Evolutionary conservation across 2,329 filamentous ascomycete genomes (phyloP).

Genomic region (Fusarium sp.): DNA sequence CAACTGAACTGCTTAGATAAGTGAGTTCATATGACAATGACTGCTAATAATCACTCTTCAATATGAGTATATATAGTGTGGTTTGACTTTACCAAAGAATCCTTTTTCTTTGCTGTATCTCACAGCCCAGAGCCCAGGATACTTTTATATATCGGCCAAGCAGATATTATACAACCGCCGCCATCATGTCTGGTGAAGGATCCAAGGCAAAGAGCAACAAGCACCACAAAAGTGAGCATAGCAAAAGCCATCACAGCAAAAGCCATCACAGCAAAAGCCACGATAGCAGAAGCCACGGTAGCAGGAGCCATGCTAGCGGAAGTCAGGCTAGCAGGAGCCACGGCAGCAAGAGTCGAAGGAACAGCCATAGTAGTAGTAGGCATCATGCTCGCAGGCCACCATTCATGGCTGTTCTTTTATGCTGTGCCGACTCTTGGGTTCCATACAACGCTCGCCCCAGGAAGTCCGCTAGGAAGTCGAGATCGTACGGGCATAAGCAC

Average conservation of each 20-base stretch:
- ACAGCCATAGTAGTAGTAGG: not conserved
- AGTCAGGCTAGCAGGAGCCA: too few relatives aligned
- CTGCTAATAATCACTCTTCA: constrained; percentile 20
- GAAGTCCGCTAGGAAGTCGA: not conserved
- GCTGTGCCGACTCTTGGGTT: constrained; percentile 1
- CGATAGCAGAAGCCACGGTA: not conserved
- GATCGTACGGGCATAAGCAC: constrained; percentile 4
- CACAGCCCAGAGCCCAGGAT: not conserved
- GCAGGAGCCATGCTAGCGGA: not conserved
- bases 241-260: not conserved
- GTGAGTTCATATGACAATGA: constrained; percentile 16
- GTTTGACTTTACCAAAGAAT: not conserved
- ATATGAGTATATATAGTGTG: constrained; percentile 17
- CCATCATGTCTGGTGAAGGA: constrained; percentile 1
- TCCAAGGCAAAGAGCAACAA: constrained; percentile 11
- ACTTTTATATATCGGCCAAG: not conserved
- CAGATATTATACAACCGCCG: not conserved
- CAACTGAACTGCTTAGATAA: constrained; percentile 12
- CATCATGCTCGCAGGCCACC: not conserved
- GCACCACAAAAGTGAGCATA: constrained; percentile 5
- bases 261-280: not conserved
- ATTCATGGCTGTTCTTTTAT: not conserved
- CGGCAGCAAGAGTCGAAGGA: constrained; percentile 8
- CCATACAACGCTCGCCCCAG: not conserved
- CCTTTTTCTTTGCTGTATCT: not conserved